phyloP scores from a whole-genome alignment of 495 filamentous ascomycete species.

The Opeltia flavorubescens region DNA sequence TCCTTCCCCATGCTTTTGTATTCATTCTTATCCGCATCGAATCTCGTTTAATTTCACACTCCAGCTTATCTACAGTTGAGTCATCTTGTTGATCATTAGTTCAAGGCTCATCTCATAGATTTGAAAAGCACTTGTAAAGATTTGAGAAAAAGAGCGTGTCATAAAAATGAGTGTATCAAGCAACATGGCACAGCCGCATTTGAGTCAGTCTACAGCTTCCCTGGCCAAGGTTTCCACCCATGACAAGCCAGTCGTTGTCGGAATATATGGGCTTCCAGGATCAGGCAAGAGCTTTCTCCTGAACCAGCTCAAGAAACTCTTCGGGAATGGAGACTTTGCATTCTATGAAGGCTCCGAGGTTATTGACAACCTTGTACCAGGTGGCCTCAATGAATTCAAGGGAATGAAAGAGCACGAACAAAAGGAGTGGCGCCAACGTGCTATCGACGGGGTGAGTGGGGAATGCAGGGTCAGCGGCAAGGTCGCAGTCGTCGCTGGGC shows the following conservation, averaged over 20 bases:
- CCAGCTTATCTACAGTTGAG: too few species aligned
- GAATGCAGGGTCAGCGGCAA: conserved; percentile 24
- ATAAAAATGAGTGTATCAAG: too few species aligned
- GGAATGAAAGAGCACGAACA: conserved; percentile 27
- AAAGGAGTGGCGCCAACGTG: conserved; percentile 25
- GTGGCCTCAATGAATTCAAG: conserved; percentile 40
- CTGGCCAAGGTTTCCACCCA: too few species aligned
- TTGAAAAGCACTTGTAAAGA: too few species aligned
- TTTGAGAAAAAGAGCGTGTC: too few species aligned
- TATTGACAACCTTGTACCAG: conserved; percentile 32
- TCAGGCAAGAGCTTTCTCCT: conserved; percentile 42
- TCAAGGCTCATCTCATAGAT: too few species aligned
- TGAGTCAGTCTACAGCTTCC: too few species aligned
- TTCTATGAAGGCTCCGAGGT: conserved; percentile 39
- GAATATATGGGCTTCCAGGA: conserved; percentile 49
- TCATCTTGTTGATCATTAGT: too few species aligned
- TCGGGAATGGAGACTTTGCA: conserved; percentile 25
- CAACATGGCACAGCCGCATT: too few species aligned
- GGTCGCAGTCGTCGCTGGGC: conserved; percentile 41
- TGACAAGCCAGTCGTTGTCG: conserved; percentile 34
- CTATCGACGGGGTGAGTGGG: conserved; percentile 33
- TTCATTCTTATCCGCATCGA: too few species aligned
- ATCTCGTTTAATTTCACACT: too few species aligned
- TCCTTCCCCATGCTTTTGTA: too few species aligned
- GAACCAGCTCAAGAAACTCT: conserved; percentile 24